Evolutionary conservation across 1,139 yeast species (phyloP), one percentile per base, ranked within the genome.

Genomic region (Blastobotrys serpentis): DNA sequence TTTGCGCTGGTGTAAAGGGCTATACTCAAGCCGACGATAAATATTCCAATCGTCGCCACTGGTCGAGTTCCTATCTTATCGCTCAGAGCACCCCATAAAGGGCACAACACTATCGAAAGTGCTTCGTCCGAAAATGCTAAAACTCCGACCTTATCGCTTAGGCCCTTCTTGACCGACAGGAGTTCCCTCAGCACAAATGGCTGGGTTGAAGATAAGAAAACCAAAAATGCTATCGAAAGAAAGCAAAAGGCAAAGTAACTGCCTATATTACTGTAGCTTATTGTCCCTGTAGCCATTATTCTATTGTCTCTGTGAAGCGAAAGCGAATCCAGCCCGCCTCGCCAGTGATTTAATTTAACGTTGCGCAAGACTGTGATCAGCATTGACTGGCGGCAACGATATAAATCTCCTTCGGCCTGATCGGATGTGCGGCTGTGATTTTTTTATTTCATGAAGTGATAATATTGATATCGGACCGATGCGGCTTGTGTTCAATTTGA

Each of bases 181-280:
- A 81, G 77, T 57, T 81, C 82, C 3, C 79, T 72, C 34, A 84
- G 69, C 61, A 77, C 81, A 60, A 82, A 83, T 2, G 89, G 81
- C 66, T 83, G 89, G 1, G 87, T 78, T 4, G 87, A 75, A 29
- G 82, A 73, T 45, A 83, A 64, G 59, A 83, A 84, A n/a, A 84
- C 88, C 41, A 81, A 79, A 46, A 81, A 70, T 2, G 86, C 72
- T 26, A 84, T 77, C 42, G 81, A 72, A 29, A 75, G 73, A 58
- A 81, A 79, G 47, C 78, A 72, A 42, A 67, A 57, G 40, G 47
- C 46, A 34, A 66, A 57, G 45, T 66, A 67, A 7, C 62, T 55
- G 21, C 51, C 49, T 21, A 60, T 44, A 44, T 62, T 61, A 37
- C 7, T 10, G 14, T 36, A 18, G 25, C 25, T 36, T 11, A 36